Conservation (phyloP, 2,329 filamentous ascomycete species). For the Mycosphaerelloides madeirae region DNA sequence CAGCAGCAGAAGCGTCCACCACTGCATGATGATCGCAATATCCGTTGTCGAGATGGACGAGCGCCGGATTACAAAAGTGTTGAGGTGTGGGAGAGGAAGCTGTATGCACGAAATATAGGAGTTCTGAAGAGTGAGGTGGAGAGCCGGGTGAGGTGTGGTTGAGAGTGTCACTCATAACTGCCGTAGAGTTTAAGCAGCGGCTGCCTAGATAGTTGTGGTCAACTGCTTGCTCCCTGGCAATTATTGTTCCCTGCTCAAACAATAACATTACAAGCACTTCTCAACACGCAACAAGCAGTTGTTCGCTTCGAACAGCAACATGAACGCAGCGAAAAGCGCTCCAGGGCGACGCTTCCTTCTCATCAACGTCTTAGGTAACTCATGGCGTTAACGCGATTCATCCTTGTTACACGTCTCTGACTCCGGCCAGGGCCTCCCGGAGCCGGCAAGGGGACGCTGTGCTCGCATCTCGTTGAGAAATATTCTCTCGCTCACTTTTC, state of each 20-base stretch:
- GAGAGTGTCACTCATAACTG: too few relatives aligned
- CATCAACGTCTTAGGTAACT: slow-evolving; percentile 4
- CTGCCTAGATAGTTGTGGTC: too few relatives aligned
- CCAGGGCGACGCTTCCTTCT: not conserved
- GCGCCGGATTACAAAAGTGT: not conserved
- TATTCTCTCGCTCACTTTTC: slow-evolving; percentile 4
- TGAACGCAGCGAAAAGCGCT: not conserved
- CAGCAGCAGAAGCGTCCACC: not conserved
- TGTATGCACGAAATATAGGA: too few relatives aligned
- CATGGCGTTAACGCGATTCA: too few relatives aligned
- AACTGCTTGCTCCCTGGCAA: too few relatives aligned
- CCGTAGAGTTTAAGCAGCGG: too few relatives aligned
- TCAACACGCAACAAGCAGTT: too few relatives aligned
- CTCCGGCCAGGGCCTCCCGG: slow-evolving; percentile 29
- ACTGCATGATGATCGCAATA: not conserved
- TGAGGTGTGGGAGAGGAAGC: too few relatives aligned
- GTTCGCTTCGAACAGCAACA: not conserved
- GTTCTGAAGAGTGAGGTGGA: too few relatives aligned
- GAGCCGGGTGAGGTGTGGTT: too few relatives aligned
- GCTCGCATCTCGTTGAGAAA: slow-evolving; percentile 5
- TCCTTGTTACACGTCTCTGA: too few relatives aligned
- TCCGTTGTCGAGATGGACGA: not conserved
- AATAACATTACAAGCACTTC: not conserved
- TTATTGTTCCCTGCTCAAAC: not conserved
- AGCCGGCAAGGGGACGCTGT: slow-evolving; percentile 34